A percentile compares a stretch with the other conserved stretches of the same genome.
These are phyloP conservation scores for Dothistroma pini DNA, from an alignment of 2,329 filamentous ascomycete species.

Conservation along the genomic window DNA sequence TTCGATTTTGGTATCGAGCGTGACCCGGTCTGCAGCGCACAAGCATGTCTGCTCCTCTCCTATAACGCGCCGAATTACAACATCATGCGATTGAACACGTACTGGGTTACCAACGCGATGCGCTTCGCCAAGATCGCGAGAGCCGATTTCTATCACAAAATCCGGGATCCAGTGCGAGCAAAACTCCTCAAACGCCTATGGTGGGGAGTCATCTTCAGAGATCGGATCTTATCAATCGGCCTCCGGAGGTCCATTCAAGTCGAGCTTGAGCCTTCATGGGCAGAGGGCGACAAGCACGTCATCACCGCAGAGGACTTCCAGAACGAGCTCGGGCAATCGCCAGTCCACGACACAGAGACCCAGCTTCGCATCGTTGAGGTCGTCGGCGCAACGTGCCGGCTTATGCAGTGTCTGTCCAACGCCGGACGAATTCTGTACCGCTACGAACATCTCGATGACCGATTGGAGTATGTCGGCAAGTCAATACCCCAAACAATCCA, in stretches of 20 bases:
- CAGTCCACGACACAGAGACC: constrained; percentile 23
- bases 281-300: constrained; percentile 19
- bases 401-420: constrained; percentile 20
- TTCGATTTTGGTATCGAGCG: constrained; percentile 24
- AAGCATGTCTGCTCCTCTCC: constrained; percentile 20
- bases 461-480: constrained; percentile 17
- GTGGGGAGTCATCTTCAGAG: constrained; percentile 24
- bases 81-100: constrained; percentile 21
- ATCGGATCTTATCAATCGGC: constrained; percentile 21
- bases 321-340: constrained; percentile 20
- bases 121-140: constrained; percentile 21
- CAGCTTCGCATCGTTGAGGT: constrained; percentile 23
- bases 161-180: constrained; percentile 17
- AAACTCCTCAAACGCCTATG: constrained; percentile 21
- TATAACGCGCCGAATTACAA: constrained; percentile 24
- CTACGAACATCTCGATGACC: constrained; percentile 22
- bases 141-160: constrained; percentile 19
- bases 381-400: constrained; percentile 17
- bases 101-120: constrained; percentile 24
- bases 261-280: constrained; percentile 17
- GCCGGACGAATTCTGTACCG: constrained; percentile 18
- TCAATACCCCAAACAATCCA: constrained; percentile 12
- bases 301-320: constrained; percentile 20
- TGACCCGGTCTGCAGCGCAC: constrained; percentile 19
- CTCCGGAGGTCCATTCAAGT: constrained; percentile 18